Percentiles rank a stretch among this genome's conserved stretches.
Conservation (phyloP, 139 green algal genomes). For the Haematococcus lacustris region DNA sequence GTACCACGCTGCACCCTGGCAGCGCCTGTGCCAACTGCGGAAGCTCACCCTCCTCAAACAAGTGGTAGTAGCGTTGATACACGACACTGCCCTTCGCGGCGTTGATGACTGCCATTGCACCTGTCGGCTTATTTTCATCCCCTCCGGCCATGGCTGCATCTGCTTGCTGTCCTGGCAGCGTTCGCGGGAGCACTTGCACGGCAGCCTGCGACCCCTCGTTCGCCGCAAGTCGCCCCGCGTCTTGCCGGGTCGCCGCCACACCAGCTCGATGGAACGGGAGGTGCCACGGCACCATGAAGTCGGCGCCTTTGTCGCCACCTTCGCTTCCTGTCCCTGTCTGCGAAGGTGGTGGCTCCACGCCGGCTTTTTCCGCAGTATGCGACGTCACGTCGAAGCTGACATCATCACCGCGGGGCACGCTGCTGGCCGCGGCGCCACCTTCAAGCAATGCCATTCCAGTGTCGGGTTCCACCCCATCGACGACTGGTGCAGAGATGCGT, state of each 20-base stretch:
- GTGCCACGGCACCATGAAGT: conserved; percentile 97
- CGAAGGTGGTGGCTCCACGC: background rate
- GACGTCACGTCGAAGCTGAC: background rate
- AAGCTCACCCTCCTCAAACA: conserved; percentile 82
- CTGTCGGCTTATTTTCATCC: too few relatives aligned
- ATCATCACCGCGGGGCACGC: too few relatives aligned
- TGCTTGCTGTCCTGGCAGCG: background rate
- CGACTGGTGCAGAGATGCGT: conserved; percentile 7
- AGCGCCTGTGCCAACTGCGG: conserved; percentile 50
- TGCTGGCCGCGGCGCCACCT: background rate
- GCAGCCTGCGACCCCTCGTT: background rate
- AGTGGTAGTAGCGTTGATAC: conserved; percentile 95
- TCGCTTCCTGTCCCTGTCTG: background rate
- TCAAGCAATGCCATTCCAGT: background rate
- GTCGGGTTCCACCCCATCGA: conserved; percentile 70
- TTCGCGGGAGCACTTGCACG: background rate
- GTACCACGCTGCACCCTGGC: conserved; percentile 28
- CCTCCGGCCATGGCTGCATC: background rate
- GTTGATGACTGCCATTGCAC: conserved; percentile 59
- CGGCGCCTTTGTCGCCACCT: conserved; percentile 12
- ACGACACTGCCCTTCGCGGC: conserved; percentile 69
- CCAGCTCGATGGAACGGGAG: conserved; percentile 74
- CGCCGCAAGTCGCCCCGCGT: background rate
- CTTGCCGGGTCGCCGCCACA: background rate
- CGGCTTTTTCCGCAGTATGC: background rate